Evolutionary conservation across 139 green algal species (phyloP).

Genomic region (Picochlorum sp.): DNA sequence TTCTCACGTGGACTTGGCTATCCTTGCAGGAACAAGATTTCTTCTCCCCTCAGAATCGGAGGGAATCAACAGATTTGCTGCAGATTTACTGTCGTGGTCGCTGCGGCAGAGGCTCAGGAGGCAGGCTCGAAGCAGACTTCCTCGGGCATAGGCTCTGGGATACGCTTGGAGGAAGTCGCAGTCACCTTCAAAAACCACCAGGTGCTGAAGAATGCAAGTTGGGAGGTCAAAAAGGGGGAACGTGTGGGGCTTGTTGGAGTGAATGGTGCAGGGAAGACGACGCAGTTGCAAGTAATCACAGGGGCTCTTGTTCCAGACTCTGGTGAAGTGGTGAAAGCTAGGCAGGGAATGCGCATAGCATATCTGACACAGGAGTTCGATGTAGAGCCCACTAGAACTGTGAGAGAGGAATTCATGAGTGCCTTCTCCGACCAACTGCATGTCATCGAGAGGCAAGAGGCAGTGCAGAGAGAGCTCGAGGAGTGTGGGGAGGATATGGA

Average conservation of each 20-base stretch:
- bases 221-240: slow-evolving; percentile 96
- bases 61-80: background rate
- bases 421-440: slow-evolving; percentile 70
- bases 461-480: slow-evolving; percentile 77
- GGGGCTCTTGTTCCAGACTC: slow-evolving; percentile 74
- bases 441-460: slow-evolving; percentile 60
- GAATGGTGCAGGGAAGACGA: slow-evolving; percentile 99
- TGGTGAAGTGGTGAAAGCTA: slow-evolving; percentile 79
- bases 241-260: slow-evolving; percentile 92
- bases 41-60: no score
- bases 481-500: slow-evolving; percentile 86
- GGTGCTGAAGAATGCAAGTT: slow-evolving; percentile 78
- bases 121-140: slow-evolving; percentile 1
- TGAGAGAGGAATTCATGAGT: slow-evolving; percentile 93
- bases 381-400: slow-evolving; percentile 74
- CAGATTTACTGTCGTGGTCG: background rate
- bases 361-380: slow-evolving; percentile 98
- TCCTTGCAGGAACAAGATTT: no score
- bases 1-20: no score
- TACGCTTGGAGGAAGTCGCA: slow-evolving; percentile 56
- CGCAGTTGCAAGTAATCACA: slow-evolving; percentile 94
- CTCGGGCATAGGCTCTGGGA: slow-evolving; percentile 51
- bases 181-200: slow-evolving; percentile 89
- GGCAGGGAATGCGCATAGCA: slow-evolving; percentile 77
- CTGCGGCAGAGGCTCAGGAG: background rate